Evolutionary conservation across 441 rosid genomes (phyloP), one percentile per base, ranked within the genome.

Genomic region (Populus hybrid): DNA sequence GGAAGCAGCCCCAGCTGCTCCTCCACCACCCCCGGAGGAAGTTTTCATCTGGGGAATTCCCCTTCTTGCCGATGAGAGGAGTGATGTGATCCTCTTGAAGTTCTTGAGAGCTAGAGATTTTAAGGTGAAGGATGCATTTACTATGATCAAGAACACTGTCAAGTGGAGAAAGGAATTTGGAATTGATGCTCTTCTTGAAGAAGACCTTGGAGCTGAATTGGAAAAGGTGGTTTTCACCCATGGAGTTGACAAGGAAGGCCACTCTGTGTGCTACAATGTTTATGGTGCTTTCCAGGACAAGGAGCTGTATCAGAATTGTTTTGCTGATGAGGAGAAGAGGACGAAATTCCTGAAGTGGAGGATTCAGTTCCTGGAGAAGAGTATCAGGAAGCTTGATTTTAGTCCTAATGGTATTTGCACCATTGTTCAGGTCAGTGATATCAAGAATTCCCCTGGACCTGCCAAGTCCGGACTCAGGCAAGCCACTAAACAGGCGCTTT

Each of bases 51-150:
- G 95, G 92, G 93, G 98, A 8, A 85, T 93, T 42, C 96, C 94
- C 40, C 90, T 95, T 31, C 89, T 90, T 2, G 84, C 78, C 42
- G 95, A 94, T 70, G 94, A 92, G 29, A 73, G 87, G 82, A 91
- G 82, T 76, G 97, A 95, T 76, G 92, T 92, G 78, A 88, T 95
- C 76, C 88, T 93, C 29, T 76, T 95, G 53, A 95, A 93, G 73
- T 95, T 91, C 83, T 73, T 95, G 16, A 82, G 99, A 70, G 99
- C 99, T 1, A 88, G 98, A 81, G 99, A 95, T 77, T 95, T 93
- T 85, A 95, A 91, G 79, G 91, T 86, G 3, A 87, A 82, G 79
- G 98, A 95, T 59, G 90, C 99, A 6, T 87, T 90, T 65, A 67
- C 84, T 18, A 93, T 95, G 99, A 82, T 93, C 71, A 90, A 83